These are phyloP conservation scores for Backusella liffmaniae DNA, from an alignment of 192 early-diverging fungal species.

Conservation along the genomic window DNA sequence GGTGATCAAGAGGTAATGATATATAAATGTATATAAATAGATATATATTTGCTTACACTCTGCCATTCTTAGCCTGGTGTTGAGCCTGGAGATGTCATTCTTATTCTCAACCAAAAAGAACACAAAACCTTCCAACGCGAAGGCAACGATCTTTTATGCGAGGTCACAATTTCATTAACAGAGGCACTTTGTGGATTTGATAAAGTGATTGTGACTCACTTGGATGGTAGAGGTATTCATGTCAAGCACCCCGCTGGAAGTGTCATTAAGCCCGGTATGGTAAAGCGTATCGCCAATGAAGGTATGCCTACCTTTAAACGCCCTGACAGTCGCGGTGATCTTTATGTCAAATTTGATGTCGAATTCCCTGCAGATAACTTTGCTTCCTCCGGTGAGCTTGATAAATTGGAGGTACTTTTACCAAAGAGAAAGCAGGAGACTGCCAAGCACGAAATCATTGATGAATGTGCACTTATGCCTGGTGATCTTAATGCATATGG, in stretches of 20 bases:
- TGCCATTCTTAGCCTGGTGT: slow-evolving; percentile 61
- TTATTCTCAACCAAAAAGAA: slow-evolving; percentile 83
- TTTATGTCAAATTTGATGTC: slow-evolving; percentile 86
- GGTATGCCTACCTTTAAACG: slow-evolving; percentile 89
- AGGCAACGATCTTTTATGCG: slow-evolving; percentile 79
- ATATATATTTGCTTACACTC: neutral
- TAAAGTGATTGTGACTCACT: slow-evolving; percentile 72
- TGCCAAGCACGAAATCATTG: slow-evolving; percentile 44
- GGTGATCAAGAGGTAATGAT: slow-evolving; percentile 77
- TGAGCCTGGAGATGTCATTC: slow-evolving; percentile 88
- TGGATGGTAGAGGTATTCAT: slow-evolving; percentile 85
- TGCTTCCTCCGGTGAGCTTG: slow-evolving; percentile 33
- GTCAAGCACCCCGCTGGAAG: slow-evolving; percentile 83
- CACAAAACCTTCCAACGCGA: slow-evolving; percentile 80
- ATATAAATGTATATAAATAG: neutral
- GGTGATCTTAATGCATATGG: slow-evolving; percentile 49
- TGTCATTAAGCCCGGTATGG: slow-evolving; percentile 83
- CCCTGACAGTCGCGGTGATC: slow-evolving; percentile 76
- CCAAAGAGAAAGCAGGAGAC: slow-evolving; percentile 19
- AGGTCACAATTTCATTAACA: slow-evolving; percentile 78
- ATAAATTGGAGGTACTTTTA: slow-evolving; percentile 26
- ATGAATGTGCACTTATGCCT: slow-evolving; percentile 43
- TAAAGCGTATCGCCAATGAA: slow-evolving; percentile 83
- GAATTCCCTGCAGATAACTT: slow-evolving; percentile 73
- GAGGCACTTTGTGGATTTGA: slow-evolving; percentile 94